phyloP scores from a whole-genome alignment of 2,329 filamentous ascomycete species.

The Periconia digitata region DNA sequence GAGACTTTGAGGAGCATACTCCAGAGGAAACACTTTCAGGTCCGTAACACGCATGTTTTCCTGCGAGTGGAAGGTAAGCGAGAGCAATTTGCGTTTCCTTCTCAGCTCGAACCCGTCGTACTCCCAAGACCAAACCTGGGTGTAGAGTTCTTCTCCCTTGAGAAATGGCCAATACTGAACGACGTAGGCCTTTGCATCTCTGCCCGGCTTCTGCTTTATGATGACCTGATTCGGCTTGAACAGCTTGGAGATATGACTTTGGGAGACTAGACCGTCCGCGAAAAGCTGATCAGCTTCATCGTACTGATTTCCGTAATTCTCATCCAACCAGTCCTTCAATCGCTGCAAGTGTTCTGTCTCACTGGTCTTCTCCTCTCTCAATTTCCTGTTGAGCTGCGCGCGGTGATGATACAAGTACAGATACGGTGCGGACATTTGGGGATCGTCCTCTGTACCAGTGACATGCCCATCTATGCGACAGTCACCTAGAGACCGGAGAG shows the following conservation, averaged over 20 bases:
- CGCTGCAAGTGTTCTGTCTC: neutral
- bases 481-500: slow-evolving; percentile 1
- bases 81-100: neutral
- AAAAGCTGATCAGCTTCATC: slow-evolving; percentile 2
- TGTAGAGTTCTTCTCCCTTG: neutral
- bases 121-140: neutral
- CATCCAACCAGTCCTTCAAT: slow-evolving; percentile 2
- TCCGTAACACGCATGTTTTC: neutral
- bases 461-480: neutral
- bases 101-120: neutral
- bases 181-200: neutral
- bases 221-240: neutral
- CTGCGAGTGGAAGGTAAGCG: neutral
- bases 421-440: slow-evolving; percentile 5
- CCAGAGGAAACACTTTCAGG: neutral
- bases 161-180: neutral
- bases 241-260: neutral
- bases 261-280: neutral
- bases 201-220: neutral
- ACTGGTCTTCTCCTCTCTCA: neutral
- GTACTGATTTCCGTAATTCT: slow-evolving; percentile 3
- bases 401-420: slow-evolving; percentile 8
- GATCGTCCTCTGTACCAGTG: neutral
- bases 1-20: neutral
- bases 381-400: neutral